Evolutionary conservation across 2,329 filamentous ascomycete genomes (phyloP), one percentile per base, ranked within the genome.

Genomic region (Phialocephala sp.): DNA sequence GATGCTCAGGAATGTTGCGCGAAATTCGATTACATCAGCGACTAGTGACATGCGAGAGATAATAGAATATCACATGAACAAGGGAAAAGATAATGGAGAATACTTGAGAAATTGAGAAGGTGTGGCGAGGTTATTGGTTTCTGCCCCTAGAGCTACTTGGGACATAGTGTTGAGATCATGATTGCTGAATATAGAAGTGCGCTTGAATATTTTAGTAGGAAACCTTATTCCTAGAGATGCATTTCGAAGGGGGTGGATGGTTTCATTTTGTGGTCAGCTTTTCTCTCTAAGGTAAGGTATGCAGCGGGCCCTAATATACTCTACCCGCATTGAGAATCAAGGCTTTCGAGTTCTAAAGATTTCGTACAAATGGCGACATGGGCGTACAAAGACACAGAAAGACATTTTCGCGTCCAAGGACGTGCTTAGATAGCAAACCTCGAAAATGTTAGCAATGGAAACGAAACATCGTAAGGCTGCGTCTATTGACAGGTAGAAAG

Each of bases 21-120:
- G 45, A 50, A n/a, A 24, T 6, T n/a, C 45, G 45, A 50, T 50
- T 50, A 50, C 45, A 50, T 50, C 45, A 50, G n/a, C 45, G 45
- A 45, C 43, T 14, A 18, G 15, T 45, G 15, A 50, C n/a, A n/a
- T 11, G 45, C 4, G 18, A 24, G 43, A 47, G 45, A 50, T n/a
- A 22, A 4, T 1, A 50, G n/a, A 8, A 43, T 6, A 18, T 50
- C 8, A 24, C 22, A 50, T n/a, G 12, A 22, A 11, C n/a, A 22
- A 50, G n/a, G 11, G 12, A 14, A n/a, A 50, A n/a, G n/a, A 22
- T 9, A 20, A 22, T 50, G 6, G n/a, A 50, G 8, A 24, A 11
- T 22, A 22, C 6, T 43, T n/a, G 12, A 24, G 6, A 22, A 50
- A 47, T 47, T 47, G 43, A 47, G 43, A 22, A 24, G 1, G 45